Evolutionary conservation across 306 rosid genomes (phyloP), one percentile per base, ranked within the genome.

Genomic region (Rubus idaeus): DNA sequence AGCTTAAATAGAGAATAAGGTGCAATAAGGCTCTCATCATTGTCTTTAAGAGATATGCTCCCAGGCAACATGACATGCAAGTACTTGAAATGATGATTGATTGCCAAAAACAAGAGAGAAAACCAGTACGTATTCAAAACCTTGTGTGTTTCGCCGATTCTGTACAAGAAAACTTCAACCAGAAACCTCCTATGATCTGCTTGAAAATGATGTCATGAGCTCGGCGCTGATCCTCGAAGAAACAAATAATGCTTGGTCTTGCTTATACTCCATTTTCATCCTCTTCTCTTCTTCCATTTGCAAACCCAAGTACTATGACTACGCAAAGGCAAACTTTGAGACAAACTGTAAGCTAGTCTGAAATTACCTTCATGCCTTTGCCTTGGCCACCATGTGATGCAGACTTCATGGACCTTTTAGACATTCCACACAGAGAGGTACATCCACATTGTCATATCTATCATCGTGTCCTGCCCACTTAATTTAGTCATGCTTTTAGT

Each of bases 291-390:
- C 37, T 56, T 18, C 35, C 75, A 77, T 78, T 78, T 75, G 74
- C 76, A 56, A 64, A 45, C 80, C 12, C 82, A 73, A 44, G 73
- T 78, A 37, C 65, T 12, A 9, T 7, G 75, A 60, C 73, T 68
- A 78, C 76, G 75, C 85, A 72, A 53, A 80, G 75, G 80, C 71
- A 81, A 75, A 56, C 75, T 76, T 86, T 39, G 64, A 64, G 50
- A 70, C 70, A 69, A 78, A 81, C 74, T 66, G 70, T 67, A 73
- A 64, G 68, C 70, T 47, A 71, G 70, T 18, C 35, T 60, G 47
- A 78, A 51, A 80, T 84, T 72, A 73, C 84, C 26, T 37, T 74
- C 26, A 26, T 17, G 67, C 70, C 85, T 79, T 39, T 53, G 65
- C 37, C 60, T 78, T 81, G 49, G 45, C 74, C 23, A 46, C 68